Base-by-base conservation (phyloP, 2,329 filamentous ascomycete species). In the Tolypocladium album region DNA sequence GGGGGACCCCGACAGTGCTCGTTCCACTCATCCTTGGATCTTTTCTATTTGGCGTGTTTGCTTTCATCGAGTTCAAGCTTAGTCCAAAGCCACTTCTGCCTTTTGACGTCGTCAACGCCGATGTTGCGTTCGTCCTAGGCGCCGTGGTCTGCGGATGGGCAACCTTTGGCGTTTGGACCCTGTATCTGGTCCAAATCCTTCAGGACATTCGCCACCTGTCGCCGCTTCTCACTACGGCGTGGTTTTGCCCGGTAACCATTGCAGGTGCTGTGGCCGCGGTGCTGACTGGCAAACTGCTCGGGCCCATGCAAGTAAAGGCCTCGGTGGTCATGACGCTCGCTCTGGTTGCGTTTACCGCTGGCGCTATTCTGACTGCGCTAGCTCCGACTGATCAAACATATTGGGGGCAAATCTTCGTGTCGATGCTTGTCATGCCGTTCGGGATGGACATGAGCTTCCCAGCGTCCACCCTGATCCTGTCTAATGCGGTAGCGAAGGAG, bases 361-460 rank as follows among this genome's bases (percentile, higher is more conserved):
- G 78, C 2, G 72, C 74, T 5, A 62, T 76, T 7, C 64, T 83
- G 8, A 74, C 77, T 34, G 76, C 75, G 12, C 76, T 76, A 12
- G 75, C 79, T 2, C 83, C 85, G 0, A 72, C 78, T 0, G 64
- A 77, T 6, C 83, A 88, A 68, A 79, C 73, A 0, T 89, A 88
- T 71, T 89, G 87, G 87, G 76, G 75, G 22, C 81, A 87, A 62
- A 76, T 80, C 0, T 89, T 89, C 66, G 76, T 86, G 12, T 77
- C 77, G 3, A 75, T 83, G 5, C 31, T 88, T 3, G 66, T 88
- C 55, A 83, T 82, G 70, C 80, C 83, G 0, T 85, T 80, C 65
- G 84, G 84, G 2, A 85, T 88, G 80, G 85, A 89, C 67, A 87
- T 88, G 78, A 82, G 78, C 2, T 87, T 87, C 64, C 86, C 86